These are phyloP conservation scores for Leucoagaricus sp. DNA, from an alignment of 1,284 basidiomycete genomes.

Conservation along the genomic window DNA sequence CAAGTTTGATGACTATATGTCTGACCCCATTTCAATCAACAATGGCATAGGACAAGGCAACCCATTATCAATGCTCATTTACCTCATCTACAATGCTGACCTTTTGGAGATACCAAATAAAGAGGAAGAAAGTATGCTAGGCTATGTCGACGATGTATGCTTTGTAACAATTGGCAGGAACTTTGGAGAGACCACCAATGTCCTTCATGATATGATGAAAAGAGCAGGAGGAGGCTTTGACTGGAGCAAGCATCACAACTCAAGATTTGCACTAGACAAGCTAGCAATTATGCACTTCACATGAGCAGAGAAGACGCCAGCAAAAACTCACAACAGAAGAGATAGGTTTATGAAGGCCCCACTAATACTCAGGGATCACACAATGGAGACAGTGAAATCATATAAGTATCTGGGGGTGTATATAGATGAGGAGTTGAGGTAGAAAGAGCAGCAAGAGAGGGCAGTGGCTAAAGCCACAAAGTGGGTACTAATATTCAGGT, in stretches of 20 bases:
- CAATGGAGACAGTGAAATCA: constrained; percentile 10
- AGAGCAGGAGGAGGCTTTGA: constrained; percentile 22
- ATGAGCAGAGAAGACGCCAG: not conserved
- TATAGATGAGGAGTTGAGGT: constrained; percentile 33
- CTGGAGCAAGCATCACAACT: constrained; percentile 30
- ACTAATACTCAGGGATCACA: constrained; percentile 10
- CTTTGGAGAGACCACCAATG: constrained; percentile 19
- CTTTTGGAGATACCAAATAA: constrained; percentile 19
- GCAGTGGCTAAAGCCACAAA: constrained; percentile 30
- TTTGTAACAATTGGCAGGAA: constrained; percentile 16
- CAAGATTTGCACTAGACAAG: constrained; percentile 25
- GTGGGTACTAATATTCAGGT: constrained; percentile 22
- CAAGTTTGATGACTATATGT: constrained; percentile 30
- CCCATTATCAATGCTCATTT: constrained; percentile 27
- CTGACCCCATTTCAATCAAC: constrained; percentile 20
- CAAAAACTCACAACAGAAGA: not conserved
- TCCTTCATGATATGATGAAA: constrained; percentile 27
- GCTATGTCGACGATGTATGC: constrained; percentile 21
- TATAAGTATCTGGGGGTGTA: constrained; percentile 37
- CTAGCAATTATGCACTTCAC: constrained; percentile 25
- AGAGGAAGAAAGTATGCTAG: constrained; percentile 17
- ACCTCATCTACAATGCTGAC: constrained; percentile 29
- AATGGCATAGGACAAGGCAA: constrained; percentile 33
- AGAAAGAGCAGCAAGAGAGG: constrained; percentile 27
- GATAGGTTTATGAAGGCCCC: not conserved